Conservation (phyloP, 2,329 filamentous ascomycete genomes). For the Cordyceps pruinosa region DNA sequence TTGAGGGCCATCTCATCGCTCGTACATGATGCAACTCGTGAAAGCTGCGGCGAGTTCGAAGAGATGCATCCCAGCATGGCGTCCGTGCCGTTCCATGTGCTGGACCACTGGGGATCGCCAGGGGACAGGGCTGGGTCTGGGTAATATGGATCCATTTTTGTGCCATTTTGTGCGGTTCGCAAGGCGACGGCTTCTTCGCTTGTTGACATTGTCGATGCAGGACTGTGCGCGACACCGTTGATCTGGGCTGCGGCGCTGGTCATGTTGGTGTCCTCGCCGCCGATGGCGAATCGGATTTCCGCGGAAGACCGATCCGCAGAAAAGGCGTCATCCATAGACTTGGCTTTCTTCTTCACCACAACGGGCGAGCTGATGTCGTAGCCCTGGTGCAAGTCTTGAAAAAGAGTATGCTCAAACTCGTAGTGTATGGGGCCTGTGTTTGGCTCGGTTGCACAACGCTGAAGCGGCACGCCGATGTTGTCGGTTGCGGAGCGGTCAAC, state of each 20-base stretch:
- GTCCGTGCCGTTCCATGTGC: not conserved
- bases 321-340: conserved; percentile 10
- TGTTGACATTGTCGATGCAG: conserved; percentile 1
- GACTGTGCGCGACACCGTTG: not conserved
- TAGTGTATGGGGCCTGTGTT: conserved; percentile 1
- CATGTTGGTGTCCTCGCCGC: not conserved
- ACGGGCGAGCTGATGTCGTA: not conserved
- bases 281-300: not conserved
- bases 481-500: not conserved
- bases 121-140: conserved; percentile 1
- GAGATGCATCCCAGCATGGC: not conserved
- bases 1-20: conserved; percentile 7
- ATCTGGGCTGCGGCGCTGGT: not conserved
- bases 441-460: conserved; percentile 8
- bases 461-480: conserved; percentile 5
- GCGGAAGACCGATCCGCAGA: not conserved
- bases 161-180: not conserved
- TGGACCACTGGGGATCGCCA: not conserved
- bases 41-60: conserved; percentile 2
- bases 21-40: not conserved
- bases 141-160: not conserved
- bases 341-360: conserved; percentile 9
- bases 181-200: not conserved
- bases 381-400: conserved; percentile 5
- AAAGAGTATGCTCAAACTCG: conserved; percentile 12